These are phyloP conservation scores for Acidomyces sp. DNA, from an alignment of 495 filamentous ascomycete genomes.

Conservation along the genomic window DNA sequence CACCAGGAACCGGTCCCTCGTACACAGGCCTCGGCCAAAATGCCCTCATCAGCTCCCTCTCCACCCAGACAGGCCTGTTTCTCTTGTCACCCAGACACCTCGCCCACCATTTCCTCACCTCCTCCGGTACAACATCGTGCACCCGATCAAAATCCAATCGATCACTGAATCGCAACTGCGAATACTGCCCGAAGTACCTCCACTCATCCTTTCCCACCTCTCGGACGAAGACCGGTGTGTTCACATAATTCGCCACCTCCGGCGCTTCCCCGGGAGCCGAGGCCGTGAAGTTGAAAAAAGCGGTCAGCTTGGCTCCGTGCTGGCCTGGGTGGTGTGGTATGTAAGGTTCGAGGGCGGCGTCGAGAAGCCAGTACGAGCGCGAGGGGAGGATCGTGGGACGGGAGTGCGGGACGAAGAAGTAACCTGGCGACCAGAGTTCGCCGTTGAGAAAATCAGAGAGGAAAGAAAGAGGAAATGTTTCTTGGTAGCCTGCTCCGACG, in stretches of 20 bases:
- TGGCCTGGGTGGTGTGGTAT: slow-evolving; percentile 22
- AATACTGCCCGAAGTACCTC: slow-evolving; percentile 28
- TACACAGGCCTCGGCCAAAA: slow-evolving; percentile 28
- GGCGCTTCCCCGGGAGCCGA: slow-evolving; percentile 14
- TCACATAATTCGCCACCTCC: slow-evolving; percentile 11
- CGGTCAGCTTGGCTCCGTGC: slow-evolving; percentile 29
- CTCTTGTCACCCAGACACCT: slow-evolving; percentile 18
- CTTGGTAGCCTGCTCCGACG: neutral
- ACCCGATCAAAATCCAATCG: slow-evolving; percentile 28
- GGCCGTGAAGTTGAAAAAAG: slow-evolving; percentile 26
- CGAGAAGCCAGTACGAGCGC: slow-evolving; percentile 25
- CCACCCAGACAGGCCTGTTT: slow-evolving; percentile 27
- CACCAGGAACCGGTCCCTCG: slow-evolving; percentile 14
- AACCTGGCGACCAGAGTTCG: slow-evolving; percentile 22
- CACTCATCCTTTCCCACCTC: slow-evolving; percentile 13
- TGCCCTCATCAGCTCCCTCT: slow-evolving; percentile 24
- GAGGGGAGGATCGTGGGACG: slow-evolving; percentile 9
- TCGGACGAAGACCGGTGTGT: slow-evolving; percentile 25
- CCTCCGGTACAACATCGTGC: slow-evolving; percentile 21
- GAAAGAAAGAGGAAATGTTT: slow-evolving; percentile 26
- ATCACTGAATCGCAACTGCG: slow-evolving; percentile 26
- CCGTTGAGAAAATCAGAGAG: slow-evolving; percentile 22
- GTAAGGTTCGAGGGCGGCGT: slow-evolving; percentile 23
- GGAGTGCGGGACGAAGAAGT: slow-evolving; percentile 21
- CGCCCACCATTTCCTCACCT: slow-evolving; percentile 25